A percentile compares a stretch with the other conserved stretches of the same genome.
Conservation (phyloP, 129 eudicot genomes). For the Cynara cardunculus region DNA sequence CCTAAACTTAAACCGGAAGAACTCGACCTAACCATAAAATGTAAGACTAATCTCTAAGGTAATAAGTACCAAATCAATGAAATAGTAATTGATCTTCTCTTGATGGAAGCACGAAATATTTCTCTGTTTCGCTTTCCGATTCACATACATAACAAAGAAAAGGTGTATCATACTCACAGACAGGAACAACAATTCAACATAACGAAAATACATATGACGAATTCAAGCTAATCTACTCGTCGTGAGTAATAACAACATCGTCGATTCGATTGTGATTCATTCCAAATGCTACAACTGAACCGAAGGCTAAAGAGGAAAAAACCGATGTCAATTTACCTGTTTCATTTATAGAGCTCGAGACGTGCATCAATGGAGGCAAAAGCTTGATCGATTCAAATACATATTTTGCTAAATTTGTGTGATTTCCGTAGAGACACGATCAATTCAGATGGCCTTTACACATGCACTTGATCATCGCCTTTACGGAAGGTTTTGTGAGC, state of each 20-base stretch:
- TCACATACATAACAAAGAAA: not conserved
- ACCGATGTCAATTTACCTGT: slow-evolving; percentile 16
- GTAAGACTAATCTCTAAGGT: not conserved
- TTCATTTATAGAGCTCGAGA: slow-evolving; percentile 7
- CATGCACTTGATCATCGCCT: slow-evolving; percentile 23
- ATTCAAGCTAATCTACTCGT: not conserved
- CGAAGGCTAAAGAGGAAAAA: slow-evolving; percentile 2
- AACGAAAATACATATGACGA: not conserved
- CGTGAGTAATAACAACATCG: not conserved
- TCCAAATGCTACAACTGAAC: not conserved
- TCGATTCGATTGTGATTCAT: not conserved
- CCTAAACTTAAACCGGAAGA: slow-evolving; percentile 8
- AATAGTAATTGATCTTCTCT: not conserved
- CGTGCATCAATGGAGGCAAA: slow-evolving; percentile 23
- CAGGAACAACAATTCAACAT: not conserved
- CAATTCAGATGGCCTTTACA: not conserved
- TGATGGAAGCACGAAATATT: not conserved
- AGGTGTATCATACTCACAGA: not conserved
- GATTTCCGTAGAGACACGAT: slow-evolving; percentile 4
- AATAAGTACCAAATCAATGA: slow-evolving; percentile 5
- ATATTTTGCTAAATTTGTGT: not conserved
- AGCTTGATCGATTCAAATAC: not conserved
- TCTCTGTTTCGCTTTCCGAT: not conserved
- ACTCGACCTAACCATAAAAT: not conserved
- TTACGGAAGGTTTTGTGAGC: slow-evolving; percentile 21